Evolutionary conservation across 768 basidiomycete genomes (phyloP), one percentile per base, ranked within the genome.

Genomic region (Rhizopogon roseolus): DNA sequence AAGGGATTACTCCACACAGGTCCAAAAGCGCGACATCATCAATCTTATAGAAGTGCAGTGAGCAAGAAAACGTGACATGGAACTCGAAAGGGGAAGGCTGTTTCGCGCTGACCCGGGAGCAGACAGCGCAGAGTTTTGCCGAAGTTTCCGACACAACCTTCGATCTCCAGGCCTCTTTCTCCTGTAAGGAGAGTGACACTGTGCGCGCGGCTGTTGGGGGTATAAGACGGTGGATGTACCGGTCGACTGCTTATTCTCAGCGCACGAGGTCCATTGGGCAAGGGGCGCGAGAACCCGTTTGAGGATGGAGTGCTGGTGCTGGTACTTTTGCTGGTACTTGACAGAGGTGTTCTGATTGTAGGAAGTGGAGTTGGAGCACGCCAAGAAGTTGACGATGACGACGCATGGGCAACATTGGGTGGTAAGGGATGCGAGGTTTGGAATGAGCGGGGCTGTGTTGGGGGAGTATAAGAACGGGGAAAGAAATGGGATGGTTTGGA

Each of bases 381-480:
- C 9, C 70, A 59, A 5, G 55, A 59, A 39, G 65, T 42, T 13
- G 59, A 45, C 7, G 59, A 59, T 13, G 59, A 56, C 11, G 64
- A 58, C 0, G 64, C 62, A n/a, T 63, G 63, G 6, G 58, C 62
- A 38, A 62, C 43, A 17, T n/a, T 60, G 6, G 68, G 64, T 3
- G 69, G 60, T 3, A 61, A 54, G 16, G 63, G 62, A 6, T 62
- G 64, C 13, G 64, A 54, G 6, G 64, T 50, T 39, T 70, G 68
- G 57, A 77, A 76, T 3, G 73, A 76, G 4, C 80, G 76, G 28
- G 79, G 79, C 58, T 73, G 76, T 3, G 76, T 77, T 1, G 80
- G 76, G 0, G 79, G 71, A 1, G 76, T 71, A 53, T 76, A 70
- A 37, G 73, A 70, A n/a, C 68, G 73, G 0, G 73, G 73, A 9